Evolutionary conservation across 805 yeast species (phyloP), one percentile per base, ranked within the genome.

Genomic region (Nakazawaea peltata): DNA sequence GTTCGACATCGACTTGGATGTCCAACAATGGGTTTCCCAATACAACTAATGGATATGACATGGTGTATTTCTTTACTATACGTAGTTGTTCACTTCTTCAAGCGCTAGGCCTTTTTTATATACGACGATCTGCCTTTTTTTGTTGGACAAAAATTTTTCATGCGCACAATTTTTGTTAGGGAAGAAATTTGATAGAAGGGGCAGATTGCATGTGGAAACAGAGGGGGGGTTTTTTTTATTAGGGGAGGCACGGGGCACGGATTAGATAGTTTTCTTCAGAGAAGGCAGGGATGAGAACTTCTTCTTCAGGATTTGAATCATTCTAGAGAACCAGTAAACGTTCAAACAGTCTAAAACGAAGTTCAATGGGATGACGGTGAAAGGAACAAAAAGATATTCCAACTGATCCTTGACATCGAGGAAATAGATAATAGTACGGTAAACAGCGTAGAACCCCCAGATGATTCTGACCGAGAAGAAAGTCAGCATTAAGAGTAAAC

Each of bases 11-110:
- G 57, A 79, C 84, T 68, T 86, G 95, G 49, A 85, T 64, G 57
- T 87, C 96, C 51, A 88, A 70, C 46, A 88, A 70, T 30, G 96
- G 97, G 71, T 88, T 88, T 52, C 97, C 95, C 57, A 88, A 74
- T 63, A 90, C 81, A 46, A 87, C 81, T 46, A 86, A 67, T 41
- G 74, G 74, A 65, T 61, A 80, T 31, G 81, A 62, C 83, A 75
- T 76, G 29, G 5, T 27, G 19, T 27, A 13, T 16, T 6, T 10
- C 7, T 10, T 9, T 25, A 8, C 6, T 11, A 6, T 25, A 25
- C 12, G 15, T 15, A 12, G 6, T 13, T 5, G 29, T 27, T 6
- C 4, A 13, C 6, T 27, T 7, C 8, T 14, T 6, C 12, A 14
- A 6, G 29, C 5, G 29, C 6, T n/a, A 6, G 14, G 7, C 6